Evolutionary conservation across 805 yeast species (phyloP).

Genomic region (Brettanomyces custersianus): DNA sequence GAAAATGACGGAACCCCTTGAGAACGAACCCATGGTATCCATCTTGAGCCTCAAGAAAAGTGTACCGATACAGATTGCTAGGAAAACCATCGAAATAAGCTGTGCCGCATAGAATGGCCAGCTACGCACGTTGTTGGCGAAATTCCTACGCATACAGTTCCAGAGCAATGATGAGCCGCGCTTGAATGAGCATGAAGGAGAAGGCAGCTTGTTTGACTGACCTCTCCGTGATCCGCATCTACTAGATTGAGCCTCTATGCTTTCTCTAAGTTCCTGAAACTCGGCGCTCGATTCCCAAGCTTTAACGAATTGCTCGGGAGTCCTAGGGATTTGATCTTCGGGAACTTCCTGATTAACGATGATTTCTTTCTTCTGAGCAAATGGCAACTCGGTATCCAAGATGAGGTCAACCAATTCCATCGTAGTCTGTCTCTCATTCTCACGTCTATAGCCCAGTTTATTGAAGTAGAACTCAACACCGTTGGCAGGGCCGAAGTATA

Average conservation of each 20-base stretch:
- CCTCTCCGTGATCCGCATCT: background rate
- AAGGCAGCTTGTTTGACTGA: background rate
- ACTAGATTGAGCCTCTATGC: background rate
- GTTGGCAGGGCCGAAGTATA: constrained; percentile 52
- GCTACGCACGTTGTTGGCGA: constrained; percentile 50
- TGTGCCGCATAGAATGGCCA: constrained; percentile 38
- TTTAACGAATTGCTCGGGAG: constrained; percentile 52
- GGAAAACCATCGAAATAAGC: constrained; percentile 38
- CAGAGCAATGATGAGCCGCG: constrained; percentile 33
- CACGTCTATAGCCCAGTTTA: constrained; percentile 45
- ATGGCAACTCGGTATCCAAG: constrained; percentile 9
- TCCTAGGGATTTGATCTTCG: constrained; percentile 40
- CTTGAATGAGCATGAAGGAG: background rate
- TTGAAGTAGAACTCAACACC: constrained; percentile 50
- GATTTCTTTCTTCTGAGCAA: constrained; percentile 15
- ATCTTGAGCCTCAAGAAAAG: constrained; percentile 45
- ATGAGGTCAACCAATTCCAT: constrained; percentile 20
- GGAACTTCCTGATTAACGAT: constrained; percentile 5
- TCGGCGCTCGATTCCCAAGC: constrained; percentile 43
- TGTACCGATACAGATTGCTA: constrained; percentile 58
- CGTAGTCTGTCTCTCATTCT: constrained; percentile 13
- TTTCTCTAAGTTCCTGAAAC: constrained; percentile 29
- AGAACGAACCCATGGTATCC: constrained; percentile 47
- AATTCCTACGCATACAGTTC: constrained; percentile 40
- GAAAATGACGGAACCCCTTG: constrained; percentile 56